Evolutionary conservation across 2,329 filamentous ascomycete genomes (phyloP).

Genomic region (Xylaria sp.): DNA sequence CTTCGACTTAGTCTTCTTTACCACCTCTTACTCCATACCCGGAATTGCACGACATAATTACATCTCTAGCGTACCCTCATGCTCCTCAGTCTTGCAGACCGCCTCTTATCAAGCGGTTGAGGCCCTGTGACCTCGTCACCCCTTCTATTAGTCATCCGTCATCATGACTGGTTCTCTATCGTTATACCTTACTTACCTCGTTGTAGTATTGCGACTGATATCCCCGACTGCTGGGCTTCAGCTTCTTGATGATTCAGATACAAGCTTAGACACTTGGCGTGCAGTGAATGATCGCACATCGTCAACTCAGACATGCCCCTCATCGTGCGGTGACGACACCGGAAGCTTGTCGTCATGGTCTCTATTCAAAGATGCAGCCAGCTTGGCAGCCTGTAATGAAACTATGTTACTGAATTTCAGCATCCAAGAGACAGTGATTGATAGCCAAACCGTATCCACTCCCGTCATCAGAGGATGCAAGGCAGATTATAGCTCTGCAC

Average conservation of each 20-base stretch:
- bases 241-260: neutral
- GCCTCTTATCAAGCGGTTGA: too few relatives aligned
- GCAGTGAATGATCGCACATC: constrained; percentile 8
- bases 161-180: constrained; percentile 13
- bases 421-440: neutral
- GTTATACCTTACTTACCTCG: neutral
- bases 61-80: neutral
- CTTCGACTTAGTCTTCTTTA: too few relatives aligned
- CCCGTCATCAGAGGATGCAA: constrained; percentile 9
- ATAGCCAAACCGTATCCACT: neutral
- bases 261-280: constrained; percentile 15
- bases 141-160: neutral
- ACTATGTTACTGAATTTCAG: constrained; percentile 17
- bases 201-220: constrained; percentile 4
- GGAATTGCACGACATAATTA: too few relatives aligned
- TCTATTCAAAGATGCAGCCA: constrained; percentile 11
- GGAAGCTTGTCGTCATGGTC: constrained; percentile 11
- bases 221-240: neutral
- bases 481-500: neutral
- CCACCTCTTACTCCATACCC: too few relatives aligned
- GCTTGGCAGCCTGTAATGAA: constrained; percentile 15
- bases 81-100: too few relatives aligned
- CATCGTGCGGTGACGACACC: constrained; percentile 4
- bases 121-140: neutral
- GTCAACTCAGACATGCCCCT: constrained; percentile 3